Base-by-base conservation (phyloP, 148 eudicot species). In the Vaccinium vitisidaea region DNA sequence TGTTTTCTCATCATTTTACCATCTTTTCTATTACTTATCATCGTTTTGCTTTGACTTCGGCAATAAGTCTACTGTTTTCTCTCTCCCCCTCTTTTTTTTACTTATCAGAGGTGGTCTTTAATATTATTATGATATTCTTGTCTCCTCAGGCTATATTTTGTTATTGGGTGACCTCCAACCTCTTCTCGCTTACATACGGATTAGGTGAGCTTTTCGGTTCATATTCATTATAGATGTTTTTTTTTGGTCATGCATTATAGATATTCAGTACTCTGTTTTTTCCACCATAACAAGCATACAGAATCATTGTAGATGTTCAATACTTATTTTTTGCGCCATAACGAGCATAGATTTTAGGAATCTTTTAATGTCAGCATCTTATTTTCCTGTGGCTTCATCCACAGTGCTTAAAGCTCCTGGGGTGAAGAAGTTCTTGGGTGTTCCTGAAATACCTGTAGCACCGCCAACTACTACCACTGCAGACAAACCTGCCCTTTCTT, bases 131-230 rank as follows among this genome's bases (percentile, higher is more conserved):
- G 36, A 56, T 78, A 32, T 59, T 25, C 81, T 48, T 30, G n/a
- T 87, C 23, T 81, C 15, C 89, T 89, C 95, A 97, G 99, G 99
- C 97, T 84, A 86, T 97, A 77, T 97, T 95, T 85, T 97, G 93
- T 84, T 97, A 97, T 83, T 97, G 99, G 99, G 84, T 97, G 80
- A 95, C 99, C 76, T 91, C 99, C 48, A 97, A 95, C 90, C 18
- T 94, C 15, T 97, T 94, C 91, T 95, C 98, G 21, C 95, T 97
- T 71, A 77, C 88, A 9, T 97, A 97, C 80, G 98, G 98, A 85
- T 69, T 90, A 77, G 94, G 99, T 94, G 83, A 88, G 95, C 77
- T 79, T 86, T 86, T 19, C 12, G 67, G 55, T n/a, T 48, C 53
- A n/a, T n/a, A 79, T 32, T 39, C 74, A 13, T 69, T n/a, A 11